Conservation (phyloP, 73 alveolate genomes). For the Tetrahymena malaccensis region DNA sequence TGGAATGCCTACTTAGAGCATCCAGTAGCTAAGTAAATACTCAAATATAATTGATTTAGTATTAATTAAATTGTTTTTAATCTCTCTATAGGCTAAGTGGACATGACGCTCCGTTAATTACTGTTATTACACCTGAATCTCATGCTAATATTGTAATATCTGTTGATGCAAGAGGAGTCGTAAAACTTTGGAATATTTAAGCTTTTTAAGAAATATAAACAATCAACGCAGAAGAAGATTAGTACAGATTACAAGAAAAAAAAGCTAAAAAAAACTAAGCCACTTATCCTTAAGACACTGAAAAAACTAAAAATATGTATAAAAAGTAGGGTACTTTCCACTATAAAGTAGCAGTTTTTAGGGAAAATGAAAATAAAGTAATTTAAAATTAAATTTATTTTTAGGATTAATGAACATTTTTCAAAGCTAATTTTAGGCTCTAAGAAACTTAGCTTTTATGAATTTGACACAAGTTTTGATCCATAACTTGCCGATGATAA, state of each 20-base stretch:
- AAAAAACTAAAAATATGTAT: not conserved
- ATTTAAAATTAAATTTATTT: not conserved
- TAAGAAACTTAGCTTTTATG: not conserved
- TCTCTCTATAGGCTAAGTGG: not conserved
- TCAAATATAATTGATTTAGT: not conserved
- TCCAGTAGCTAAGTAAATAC: constrained; percentile 29
- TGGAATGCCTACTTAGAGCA: constrained; percentile 39
- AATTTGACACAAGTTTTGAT: constrained; percentile 13
- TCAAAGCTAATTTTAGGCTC: constrained; percentile 7
- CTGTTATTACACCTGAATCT: constrained; percentile 5
- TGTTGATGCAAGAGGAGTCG: constrained; percentile 18
- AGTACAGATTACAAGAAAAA: not conserved
- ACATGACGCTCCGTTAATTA: constrained; percentile 28
- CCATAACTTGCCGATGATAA: constrained; percentile 33
- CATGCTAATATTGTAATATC: not conserved
- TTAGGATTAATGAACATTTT: not conserved
- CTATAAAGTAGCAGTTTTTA: not conserved
- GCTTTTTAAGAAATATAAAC: constrained; percentile 5
- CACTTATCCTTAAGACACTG: not conserved
- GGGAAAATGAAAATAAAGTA: not conserved
- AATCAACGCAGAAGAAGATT: constrained; percentile 5
- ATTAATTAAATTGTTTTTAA: not conserved
- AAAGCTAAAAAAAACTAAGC: constrained; percentile 1
- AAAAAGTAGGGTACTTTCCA: not conserved
- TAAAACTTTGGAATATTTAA: constrained; percentile 25